Evolutionary conservation across 1,284 basidiomycete species (phyloP).

Genomic region (Sphagnurus paluster): DNA sequence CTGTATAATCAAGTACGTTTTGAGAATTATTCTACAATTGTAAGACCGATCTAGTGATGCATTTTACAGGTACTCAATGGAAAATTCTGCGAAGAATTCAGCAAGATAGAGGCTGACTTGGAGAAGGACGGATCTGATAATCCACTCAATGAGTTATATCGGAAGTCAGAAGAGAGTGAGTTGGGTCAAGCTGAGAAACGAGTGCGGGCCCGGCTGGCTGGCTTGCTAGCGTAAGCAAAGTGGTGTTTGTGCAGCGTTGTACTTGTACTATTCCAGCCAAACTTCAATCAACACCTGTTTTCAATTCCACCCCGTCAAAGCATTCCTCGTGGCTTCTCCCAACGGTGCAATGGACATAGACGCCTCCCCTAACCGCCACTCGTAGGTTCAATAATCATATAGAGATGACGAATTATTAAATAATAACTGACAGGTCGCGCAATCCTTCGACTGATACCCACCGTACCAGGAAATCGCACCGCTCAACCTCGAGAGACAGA

Average conservation of each 20-base stretch:
- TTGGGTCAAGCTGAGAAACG: conserved; percentile 60
- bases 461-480: conserved; percentile 67
- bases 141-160: conserved; percentile 56
- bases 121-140: conserved; percentile 59
- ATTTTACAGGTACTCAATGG: conserved; percentile 52
- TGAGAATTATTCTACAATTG: neutral
- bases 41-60: neutral
- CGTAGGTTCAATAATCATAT: conserved; percentile 43
- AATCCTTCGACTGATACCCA: conserved; percentile 74
- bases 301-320: neutral
- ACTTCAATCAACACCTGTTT: conserved; percentile 18
- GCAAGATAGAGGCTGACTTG: conserved; percentile 55
- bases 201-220: conserved; percentile 50
- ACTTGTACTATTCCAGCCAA: conserved; percentile 9
- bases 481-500: conserved; percentile 60
- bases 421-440: conserved; percentile 47
- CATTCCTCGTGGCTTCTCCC: conserved; percentile 29
- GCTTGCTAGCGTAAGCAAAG: conserved; percentile 25
- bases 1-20: conserved; percentile 51
- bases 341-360: conserved; percentile 62
- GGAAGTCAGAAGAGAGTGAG: conserved; percentile 49
- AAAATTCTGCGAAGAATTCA: conserved; percentile 58
- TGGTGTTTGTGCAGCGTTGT: conserved; percentile 14
- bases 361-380: conserved; percentile 61
- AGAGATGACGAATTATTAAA: conserved; percentile 10